A percentile compares a stretch with the other conserved stretches of the same genome.
Conservation (phyloP, 2,329 filamentous ascomycete species). For the Fusarium luffae region DNA sequence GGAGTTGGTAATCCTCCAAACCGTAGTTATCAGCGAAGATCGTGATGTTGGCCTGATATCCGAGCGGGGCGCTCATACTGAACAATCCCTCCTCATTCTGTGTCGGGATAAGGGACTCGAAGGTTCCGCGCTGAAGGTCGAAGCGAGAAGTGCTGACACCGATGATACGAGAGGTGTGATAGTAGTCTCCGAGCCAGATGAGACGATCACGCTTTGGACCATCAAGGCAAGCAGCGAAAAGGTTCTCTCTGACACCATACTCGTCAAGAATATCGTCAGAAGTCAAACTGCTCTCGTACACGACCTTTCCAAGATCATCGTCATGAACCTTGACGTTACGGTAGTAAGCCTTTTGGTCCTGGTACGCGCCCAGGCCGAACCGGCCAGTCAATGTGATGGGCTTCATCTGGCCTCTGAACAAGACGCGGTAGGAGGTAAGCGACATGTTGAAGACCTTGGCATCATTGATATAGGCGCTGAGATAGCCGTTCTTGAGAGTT, state of each 20-base stretch:
- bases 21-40: background rate
- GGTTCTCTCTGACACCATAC: slow-evolving; percentile 2
- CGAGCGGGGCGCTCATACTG: slow-evolving; percentile 5
- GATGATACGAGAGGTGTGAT: slow-evolving; percentile 16
- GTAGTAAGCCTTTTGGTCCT: slow-evolving; percentile 14
- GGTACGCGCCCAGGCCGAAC: slow-evolving; percentile 10
- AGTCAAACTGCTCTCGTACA: background rate
- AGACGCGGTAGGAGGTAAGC: background rate
- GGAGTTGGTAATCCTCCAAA: slow-evolving; percentile 11
- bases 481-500: background rate
- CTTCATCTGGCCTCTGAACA: slow-evolving; percentile 1
- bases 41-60: slow-evolving; percentile 5
- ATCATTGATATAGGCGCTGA: background rate
- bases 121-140: slow-evolving; percentile 9
- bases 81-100: slow-evolving; percentile 10
- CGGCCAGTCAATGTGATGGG: background rate
- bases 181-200: slow-evolving; percentile 15
- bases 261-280: background rate
- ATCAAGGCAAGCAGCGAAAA: slow-evolving; percentile 8
- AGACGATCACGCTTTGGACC: slow-evolving; percentile 17
- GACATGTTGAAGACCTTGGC: background rate
- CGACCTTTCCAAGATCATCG: background rate
- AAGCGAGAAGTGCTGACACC: slow-evolving; percentile 12
- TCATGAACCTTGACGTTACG: background rate
- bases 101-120: slow-evolving; percentile 8